Conservation (phyloP, 1,284 basidiomycete genomes). For the Ganoderma sp. region DNA sequence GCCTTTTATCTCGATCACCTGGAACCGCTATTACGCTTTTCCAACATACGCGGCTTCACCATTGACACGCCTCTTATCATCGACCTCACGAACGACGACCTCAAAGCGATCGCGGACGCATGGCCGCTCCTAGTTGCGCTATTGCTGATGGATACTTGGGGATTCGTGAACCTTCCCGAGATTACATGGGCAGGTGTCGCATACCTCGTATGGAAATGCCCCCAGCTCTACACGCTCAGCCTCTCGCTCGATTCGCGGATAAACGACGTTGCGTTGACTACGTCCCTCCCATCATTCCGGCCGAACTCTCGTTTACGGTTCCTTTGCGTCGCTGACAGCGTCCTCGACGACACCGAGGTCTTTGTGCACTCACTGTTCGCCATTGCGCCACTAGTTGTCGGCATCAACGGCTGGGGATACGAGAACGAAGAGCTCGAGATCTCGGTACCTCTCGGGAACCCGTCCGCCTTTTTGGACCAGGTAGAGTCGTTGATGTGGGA, state of each 20-base stretch:
- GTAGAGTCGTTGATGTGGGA: no score
- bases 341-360: not conserved
- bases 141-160: not conserved
- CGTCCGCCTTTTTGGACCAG: no score
- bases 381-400: not conserved
- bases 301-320: not conserved
- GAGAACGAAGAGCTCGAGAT: no score
- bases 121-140: not conserved
- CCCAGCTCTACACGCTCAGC: not conserved
- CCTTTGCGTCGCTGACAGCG: not conserved
- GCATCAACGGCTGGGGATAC: not conserved
- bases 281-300: not conserved
- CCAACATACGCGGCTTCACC: not conserved
- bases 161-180: not conserved
- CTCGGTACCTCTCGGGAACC: no score
- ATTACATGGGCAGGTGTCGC: not conserved
- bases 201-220: not conserved
- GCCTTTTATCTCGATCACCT: not conserved
- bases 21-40: not conserved
- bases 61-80: not conserved
- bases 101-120: not conserved
- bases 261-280: not conserved
- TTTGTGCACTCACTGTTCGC: not conserved
- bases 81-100: not conserved
- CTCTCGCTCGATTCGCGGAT: not conserved